Evolutionary conservation across 2,329 filamentous ascomycete species (phyloP).

Genomic region (Talaromyces sp.): DNA sequence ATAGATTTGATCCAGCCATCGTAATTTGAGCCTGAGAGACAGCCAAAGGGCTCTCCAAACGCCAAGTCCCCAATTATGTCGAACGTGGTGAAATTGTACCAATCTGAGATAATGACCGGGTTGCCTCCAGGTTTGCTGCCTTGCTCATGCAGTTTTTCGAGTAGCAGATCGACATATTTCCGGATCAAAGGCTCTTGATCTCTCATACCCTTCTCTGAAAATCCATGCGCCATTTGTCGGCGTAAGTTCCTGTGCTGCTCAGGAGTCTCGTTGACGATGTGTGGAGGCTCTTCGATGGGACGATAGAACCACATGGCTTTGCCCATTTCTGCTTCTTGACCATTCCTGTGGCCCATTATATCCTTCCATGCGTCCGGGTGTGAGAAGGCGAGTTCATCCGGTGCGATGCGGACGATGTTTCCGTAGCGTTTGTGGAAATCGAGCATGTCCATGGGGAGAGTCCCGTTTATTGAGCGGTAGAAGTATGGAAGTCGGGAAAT

Average conservation of each 20-base stretch:
- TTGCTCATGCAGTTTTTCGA: constrained; percentile 24
- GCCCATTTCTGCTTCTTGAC: constrained; percentile 17
- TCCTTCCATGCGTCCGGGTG: constrained; percentile 30
- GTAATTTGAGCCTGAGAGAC: background rate
- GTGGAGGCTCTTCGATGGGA: constrained; percentile 18
- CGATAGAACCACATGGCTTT: constrained; percentile 24
- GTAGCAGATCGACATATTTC: constrained; percentile 27
- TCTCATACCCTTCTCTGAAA: constrained; percentile 33
- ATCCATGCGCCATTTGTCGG: constrained; percentile 31
- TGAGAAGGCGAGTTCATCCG: constrained; percentile 29
- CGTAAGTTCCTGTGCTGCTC: constrained; percentile 26
- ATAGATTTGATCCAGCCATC: constrained; percentile 12
- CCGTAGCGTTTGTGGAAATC: constrained; percentile 31
- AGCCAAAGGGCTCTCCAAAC: constrained; percentile 42
- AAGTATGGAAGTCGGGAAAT: constrained; percentile 23
- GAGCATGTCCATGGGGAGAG: constrained; percentile 26
- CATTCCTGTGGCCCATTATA: constrained; percentile 28
- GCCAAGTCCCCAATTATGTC: constrained; percentile 45
- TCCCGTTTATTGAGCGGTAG: constrained; percentile 21
- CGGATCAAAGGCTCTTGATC: constrained; percentile 27
- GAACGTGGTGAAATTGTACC: constrained; percentile 40
- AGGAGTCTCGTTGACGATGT: constrained; percentile 23
- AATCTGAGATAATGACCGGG: constrained; percentile 33
- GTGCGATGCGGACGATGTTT: constrained; percentile 31
- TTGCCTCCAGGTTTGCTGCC: background rate